Evolutionary conservation across 116 monocot species (phyloP).

Genomic region (Cymodocea nodosa): DNA sequence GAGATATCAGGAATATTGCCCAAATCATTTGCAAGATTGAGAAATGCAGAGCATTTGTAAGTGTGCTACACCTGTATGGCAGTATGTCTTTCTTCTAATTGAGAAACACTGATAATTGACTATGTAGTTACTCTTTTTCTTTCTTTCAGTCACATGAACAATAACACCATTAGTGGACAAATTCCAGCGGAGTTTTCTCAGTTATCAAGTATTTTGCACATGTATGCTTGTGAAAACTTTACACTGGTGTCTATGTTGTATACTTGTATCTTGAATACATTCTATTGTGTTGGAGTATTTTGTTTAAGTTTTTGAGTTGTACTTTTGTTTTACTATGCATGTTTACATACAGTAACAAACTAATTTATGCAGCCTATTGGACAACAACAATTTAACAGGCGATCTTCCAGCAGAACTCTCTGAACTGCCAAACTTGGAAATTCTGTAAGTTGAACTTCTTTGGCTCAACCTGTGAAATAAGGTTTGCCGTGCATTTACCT

Average conservation of each 20-base stretch:
- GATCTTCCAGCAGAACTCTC: constrained; percentile 53
- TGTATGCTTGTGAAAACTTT: constrained; percentile 33
- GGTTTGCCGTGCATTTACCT: not conserved
- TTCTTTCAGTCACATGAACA: constrained; percentile 76
- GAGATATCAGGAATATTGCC: constrained; percentile 82
- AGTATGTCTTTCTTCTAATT: constrained; percentile 8
- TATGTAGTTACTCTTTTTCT: constrained; percentile 8
- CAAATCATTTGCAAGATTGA: constrained; percentile 72
- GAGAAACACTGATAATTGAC: not conserved
- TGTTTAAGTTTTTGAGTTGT: not conserved
- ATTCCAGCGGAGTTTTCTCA: constrained; percentile 62
- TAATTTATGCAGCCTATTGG: constrained; percentile 54
- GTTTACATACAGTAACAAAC: not conserved
- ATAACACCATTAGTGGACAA: constrained; percentile 79
- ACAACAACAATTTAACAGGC: constrained; percentile 92
- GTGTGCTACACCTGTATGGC: constrained; percentile 14
- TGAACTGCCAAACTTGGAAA: constrained; percentile 35
- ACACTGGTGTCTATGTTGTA: no score
- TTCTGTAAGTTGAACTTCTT: constrained; percentile 39
- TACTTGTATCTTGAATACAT: no score
- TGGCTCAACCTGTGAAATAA: not conserved
- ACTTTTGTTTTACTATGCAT: not conserved
- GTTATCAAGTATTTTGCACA: constrained; percentile 59
- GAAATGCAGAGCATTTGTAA: constrained; percentile 85
- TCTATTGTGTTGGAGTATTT: not conserved